Evolutionary conservation across 495 filamentous ascomycete species (phyloP).

Genomic region (Penicillium dipodomyicola): DNA sequence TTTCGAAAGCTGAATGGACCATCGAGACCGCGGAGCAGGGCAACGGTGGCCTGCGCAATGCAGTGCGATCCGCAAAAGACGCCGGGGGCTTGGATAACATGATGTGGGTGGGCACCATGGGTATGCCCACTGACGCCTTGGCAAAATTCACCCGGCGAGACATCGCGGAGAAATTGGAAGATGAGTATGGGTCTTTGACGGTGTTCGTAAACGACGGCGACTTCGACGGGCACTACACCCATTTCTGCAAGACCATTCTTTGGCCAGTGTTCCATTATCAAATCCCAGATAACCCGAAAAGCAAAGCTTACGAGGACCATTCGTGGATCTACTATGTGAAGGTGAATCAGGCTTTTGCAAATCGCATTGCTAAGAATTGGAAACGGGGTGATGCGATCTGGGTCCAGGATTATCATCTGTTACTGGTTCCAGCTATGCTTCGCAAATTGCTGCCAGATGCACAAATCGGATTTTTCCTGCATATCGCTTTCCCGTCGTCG

Average conservation of each 20-base stretch:
- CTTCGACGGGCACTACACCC: conserved; percentile 86
- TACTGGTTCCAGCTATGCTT: conserved; percentile 89
- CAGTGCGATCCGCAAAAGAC: conserved; percentile 70
- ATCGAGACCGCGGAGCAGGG: conserved; percentile 82
- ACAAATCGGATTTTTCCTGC: conserved; percentile 91
- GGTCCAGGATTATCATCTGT: conserved; percentile 91
- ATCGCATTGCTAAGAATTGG: conserved; percentile 84
- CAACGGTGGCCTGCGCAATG: conserved; percentile 87
- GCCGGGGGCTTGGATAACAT: conserved; percentile 62
- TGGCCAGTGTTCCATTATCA: conserved; percentile 96
- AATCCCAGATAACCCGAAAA: conserved; percentile 94
- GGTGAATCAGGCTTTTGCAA: conserved; percentile 85
- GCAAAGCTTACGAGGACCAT: conserved; percentile 94
- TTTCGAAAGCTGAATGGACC: conserved; percentile 71
- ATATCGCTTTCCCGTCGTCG: conserved; percentile 91
- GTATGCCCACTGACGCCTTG: conserved; percentile 85
- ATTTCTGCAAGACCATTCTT: conserved; percentile 89
- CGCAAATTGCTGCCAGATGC: conserved; percentile 81
- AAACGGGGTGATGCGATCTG: conserved; percentile 88
- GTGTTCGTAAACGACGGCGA: conserved; percentile 85
- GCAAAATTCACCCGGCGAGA: conserved; percentile 66
- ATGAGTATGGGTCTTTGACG: conserved; percentile 73
- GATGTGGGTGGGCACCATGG: conserved; percentile 85
- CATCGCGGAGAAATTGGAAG: conserved; percentile 73
- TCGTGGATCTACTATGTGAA: conserved; percentile 93